Base-by-base conservation (phyloP, 805 yeast species). In the Tetrapisispora arboricola region DNA sequence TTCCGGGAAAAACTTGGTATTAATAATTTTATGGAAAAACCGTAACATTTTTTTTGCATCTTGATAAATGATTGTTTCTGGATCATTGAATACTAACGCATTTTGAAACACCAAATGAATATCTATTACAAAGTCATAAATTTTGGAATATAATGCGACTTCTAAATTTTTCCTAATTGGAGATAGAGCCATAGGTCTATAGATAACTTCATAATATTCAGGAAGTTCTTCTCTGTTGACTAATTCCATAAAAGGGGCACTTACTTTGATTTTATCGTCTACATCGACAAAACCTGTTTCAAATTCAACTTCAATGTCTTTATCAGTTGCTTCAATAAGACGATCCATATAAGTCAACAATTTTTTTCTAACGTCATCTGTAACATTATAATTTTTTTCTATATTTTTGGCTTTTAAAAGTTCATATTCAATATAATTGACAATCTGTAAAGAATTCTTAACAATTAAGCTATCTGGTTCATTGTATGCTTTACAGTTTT, bases 21-120 rank as follows among this genome's bases (percentile, higher is more conserved):
- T 48, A 17, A 59, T 49, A 25, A 59, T 25, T 32, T 55, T 64
- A 29, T 67, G 64, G 48, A 81, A 77, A 44, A 68, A 69, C 24
- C 67, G 68, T 45, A 74, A 69, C 39, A 92, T 68, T 33, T 72
- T 71, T 29, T 58, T 62, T 0, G 96, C 80, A 61, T 86, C 94
- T 44, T 74, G 74, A 54, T 78, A 76, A 31, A 88, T 78, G 40
- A 76, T 68, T 40, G 92, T 76, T 1, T 73, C 76, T 39, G 82
- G 82, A 44, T 78, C 82, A 59, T 88, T 90, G 61, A 78, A 90
- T 1, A 71, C 58, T 54, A 77, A 76, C 2, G 96, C 95, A 61
- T 92, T 92, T 34, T 68, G 55, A 64, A 88, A 87, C 12, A 90
- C 78, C 39, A 80, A 64, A 22, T 67, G 63, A 6, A 81, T 67